Percentiles rank a stretch among this genome's conserved stretches.
These are phyloP conservation scores for Citrus mangshanensis DNA, from an alignment of 345 rosid genomes.

Conservation along the genomic window DNA sequence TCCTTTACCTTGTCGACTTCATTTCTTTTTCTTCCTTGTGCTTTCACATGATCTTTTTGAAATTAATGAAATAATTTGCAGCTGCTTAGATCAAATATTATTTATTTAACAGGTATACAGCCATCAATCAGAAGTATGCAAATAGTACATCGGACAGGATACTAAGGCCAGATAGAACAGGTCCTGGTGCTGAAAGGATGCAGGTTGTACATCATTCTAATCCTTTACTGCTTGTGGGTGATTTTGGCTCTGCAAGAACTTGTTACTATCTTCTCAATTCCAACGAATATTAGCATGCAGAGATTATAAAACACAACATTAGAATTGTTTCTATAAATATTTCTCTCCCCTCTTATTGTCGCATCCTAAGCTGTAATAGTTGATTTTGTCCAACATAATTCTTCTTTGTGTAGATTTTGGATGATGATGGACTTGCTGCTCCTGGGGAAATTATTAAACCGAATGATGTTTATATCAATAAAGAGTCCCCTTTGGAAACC, in stretches of 20 bases:
- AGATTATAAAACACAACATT: background rate
- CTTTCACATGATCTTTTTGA: background rate
- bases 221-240: background rate
- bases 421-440: slow-evolving; percentile 81
- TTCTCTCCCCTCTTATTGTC: background rate
- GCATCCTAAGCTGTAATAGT: background rate
- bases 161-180: slow-evolving; percentile 63
- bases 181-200: slow-evolving; percentile 62
- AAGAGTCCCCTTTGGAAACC: slow-evolving; percentile 54
- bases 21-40: background rate
- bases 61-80: background rate
- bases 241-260: background rate
- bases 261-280: background rate
- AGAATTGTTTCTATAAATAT: background rate
- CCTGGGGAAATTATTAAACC: slow-evolving; percentile 88
- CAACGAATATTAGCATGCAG: background rate
- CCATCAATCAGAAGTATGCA: slow-evolving; percentile 43
- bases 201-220: slow-evolving; percentile 43
- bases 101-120: slow-evolving; percentile 44
- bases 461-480: slow-evolving; percentile 61
- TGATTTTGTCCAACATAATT: background rate
- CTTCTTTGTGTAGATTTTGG: slow-evolving; percentile 51
- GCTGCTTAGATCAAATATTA: slow-evolving; percentile 9
- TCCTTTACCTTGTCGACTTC: slow-evolving; percentile 3
- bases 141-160: slow-evolving; percentile 54